These are phyloP conservation scores for Clarireedia homoeocarpa DNA, from an alignment of 2,329 filamentous ascomycete genomes.

Conservation along the genomic window DNA sequence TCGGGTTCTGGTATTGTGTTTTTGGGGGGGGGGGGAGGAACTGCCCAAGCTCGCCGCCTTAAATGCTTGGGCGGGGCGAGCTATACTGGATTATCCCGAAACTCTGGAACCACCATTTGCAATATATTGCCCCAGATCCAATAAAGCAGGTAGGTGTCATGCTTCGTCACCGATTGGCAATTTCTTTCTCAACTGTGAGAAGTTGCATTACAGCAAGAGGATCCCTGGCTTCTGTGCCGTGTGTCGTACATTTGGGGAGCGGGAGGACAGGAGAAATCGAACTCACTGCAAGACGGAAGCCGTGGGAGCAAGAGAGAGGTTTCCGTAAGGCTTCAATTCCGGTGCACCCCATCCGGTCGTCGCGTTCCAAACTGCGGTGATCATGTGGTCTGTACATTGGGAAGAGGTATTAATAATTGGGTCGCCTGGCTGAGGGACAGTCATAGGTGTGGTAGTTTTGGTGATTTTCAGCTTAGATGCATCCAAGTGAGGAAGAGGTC, in stretches of 20 bases:
- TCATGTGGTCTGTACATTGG: conserved; percentile 74
- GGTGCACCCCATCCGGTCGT: conserved; percentile 64
- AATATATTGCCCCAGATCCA: too few species aligned
- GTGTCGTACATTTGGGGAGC: not conserved
- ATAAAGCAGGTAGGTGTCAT: not conserved
- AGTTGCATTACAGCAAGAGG: too few species aligned
- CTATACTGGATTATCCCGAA: too few species aligned
- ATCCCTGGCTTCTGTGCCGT: too few species aligned
- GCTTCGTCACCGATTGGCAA: too few species aligned
- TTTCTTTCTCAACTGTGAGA: too few species aligned
- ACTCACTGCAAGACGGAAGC: conserved; percentile 62
- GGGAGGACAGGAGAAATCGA: not conserved
- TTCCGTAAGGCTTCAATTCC: conserved; percentile 69
- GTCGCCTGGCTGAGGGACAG: conserved; percentile 43
- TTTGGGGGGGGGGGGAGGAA: too few species aligned
- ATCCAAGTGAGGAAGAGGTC: conserved; percentile 38
- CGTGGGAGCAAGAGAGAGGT: conserved; percentile 70
- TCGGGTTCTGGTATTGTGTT: not conserved
- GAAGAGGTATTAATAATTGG: conserved; percentile 26
- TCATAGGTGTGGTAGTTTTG: conserved; percentile 41
- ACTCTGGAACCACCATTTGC: not conserved
- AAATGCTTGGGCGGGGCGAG: too few species aligned
- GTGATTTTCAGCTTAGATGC: conserved; percentile 53
- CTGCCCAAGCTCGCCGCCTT: too few species aligned
- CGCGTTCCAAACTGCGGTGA: conserved; percentile 61